A percentile compares a stretch with the other conserved stretches of the same genome.
These are phyloP conservation scores for Metschnikowia gruessii DNA, from an alignment of 805 yeast species.

Conservation along the genomic window DNA sequence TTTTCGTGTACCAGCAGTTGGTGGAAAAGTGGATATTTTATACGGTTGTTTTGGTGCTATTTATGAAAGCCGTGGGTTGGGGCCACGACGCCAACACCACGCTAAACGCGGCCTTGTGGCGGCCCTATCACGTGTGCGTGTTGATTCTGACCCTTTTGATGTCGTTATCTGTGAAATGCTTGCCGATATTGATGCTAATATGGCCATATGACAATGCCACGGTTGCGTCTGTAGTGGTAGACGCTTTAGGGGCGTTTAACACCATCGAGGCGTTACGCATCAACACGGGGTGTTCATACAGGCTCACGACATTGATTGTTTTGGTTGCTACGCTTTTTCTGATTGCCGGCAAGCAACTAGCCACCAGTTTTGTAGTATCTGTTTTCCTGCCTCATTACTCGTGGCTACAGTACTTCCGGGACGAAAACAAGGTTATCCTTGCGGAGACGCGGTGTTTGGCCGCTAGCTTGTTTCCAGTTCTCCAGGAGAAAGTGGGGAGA, in stretches of 20 bases:
- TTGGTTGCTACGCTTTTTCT: conserved; percentile 8
- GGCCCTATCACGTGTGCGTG: conserved; percentile 37
- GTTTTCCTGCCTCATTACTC: neutral
- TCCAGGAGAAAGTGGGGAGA: too few species aligned
- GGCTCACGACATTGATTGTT: conserved; percentile 7
- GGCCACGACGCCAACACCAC: conserved; percentile 21
- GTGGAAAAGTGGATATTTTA: conserved; percentile 45
- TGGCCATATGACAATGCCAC: conserved; percentile 91
- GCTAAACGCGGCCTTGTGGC: conserved; percentile 28
- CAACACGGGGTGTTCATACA: conserved; percentile 12
- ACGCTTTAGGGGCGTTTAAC: conserved; percentile 57
- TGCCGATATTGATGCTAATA: conserved; percentile 89
- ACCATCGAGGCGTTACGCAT: conserved; percentile 54
- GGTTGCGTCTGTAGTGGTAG: conserved; percentile 57
- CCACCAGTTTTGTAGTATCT: conserved; percentile 11
- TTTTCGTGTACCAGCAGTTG: conserved; percentile 52
- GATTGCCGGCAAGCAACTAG: conserved; percentile 12
- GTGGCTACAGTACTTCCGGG: conserved; percentile 7
- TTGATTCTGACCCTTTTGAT: conserved; percentile 68
- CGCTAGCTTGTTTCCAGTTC: neutral
- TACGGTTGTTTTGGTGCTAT: conserved; percentile 29
- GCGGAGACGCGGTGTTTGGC: neutral
- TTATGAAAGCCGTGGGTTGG: conserved; percentile 20
- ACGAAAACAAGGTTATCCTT: conserved; percentile 4
- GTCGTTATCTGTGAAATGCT: conserved; percentile 74